Percentiles rank a stretch among this genome's conserved stretches.
These are phyloP conservation scores for Hypoxylon lienhwacheense DNA, from an alignment of 495 filamentous ascomycete species.

Conservation along the genomic window DNA sequence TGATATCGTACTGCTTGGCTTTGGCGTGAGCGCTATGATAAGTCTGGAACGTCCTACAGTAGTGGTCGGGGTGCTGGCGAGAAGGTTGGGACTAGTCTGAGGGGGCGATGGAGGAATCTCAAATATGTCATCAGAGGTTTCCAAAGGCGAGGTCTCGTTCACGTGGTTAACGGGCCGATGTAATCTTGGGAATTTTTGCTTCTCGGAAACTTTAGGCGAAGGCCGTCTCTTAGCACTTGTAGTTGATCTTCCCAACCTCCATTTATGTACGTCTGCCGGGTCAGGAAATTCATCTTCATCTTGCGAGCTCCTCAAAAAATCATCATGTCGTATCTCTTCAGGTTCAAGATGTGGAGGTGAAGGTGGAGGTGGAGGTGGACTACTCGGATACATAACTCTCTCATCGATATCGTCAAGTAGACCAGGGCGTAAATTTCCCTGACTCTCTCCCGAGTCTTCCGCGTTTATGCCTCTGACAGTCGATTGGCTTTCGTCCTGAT, in stretches of 20 bases:
- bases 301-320: constrained; percentile 27
- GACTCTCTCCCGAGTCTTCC: constrained; percentile 38
- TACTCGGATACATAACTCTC: constrained; percentile 21
- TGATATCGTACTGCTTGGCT: constrained; percentile 30
- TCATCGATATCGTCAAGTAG: constrained; percentile 33
- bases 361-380: constrained; percentile 10
- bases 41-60: constrained; percentile 3
- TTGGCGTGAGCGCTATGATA: constrained; percentile 22
- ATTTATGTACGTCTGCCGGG: constrained; percentile 35
- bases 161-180: constrained; percentile 13
- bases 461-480: constrained; percentile 19
- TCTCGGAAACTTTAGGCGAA: constrained; percentile 30
- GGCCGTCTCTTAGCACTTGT: constrained; percentile 24
- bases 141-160: constrained; percentile 8
- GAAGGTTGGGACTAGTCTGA: constrained; percentile 32
- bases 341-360: constrained; percentile 16
- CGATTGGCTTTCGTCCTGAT: constrained; percentile 53
- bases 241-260: constrained; percentile 19
- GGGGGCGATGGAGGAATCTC: constrained; percentile 37
- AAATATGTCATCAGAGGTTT: constrained; percentile 19
- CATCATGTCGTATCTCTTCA: not conserved
- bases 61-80: constrained; percentile 16
- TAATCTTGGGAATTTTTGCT: constrained; percentile 26
- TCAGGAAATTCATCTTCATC: constrained; percentile 39
- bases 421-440: constrained; percentile 24